Base-by-base conservation (phyloP, 768 basidiomycete genomes). In the Gymnopilus junonius region DNA sequence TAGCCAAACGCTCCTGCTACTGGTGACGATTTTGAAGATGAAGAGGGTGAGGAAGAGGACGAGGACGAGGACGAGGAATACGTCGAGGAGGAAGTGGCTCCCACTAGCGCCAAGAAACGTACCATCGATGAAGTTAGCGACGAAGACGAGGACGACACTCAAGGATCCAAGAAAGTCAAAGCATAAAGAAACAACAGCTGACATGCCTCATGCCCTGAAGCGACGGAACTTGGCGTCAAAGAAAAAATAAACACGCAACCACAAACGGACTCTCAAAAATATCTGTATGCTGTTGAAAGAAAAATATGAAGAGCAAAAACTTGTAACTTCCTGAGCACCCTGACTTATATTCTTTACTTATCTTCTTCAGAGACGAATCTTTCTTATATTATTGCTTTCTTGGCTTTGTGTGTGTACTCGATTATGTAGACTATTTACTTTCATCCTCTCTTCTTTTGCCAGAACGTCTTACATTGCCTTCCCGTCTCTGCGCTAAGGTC, bases 81-180 rank as follows among this genome's bases (percentile, higher is more conserved):
- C 20, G 68, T 71, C 10, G 73, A 69, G 8, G 72, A 73, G 17
- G 68, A 55, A 6, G 37, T 66, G 25, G 54, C 66, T 39, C 63
- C 68, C 25, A 32, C 68, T 25, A 74, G 55, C 35, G 50, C 64
- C 39, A 78, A 79, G 71, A 82, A 82, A 68, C 76, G 80, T 60
- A 67, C 66, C 8, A 73, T 75, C 58, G 74, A 77, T 17, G 75
- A 80, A 31, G 69, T 75, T 40, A 71, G 65, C 29, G 73, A 69
- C n/a, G 75, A 71, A 11, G 74, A 75, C 27, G 75, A 71, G 8
- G 74, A 75, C 8, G 75, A 75, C 61, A 46, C 68, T 11, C 72
- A 76, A 42, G 77, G 74, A 55, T 65, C 71, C 37, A 80, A 82
- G 75, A 80, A 81, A 68, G 73, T 74, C 61, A 81, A 79, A 63